Conservation (phyloP, 2,329 filamentous ascomycete species). For the Chaetothyriales sp. region DNA sequence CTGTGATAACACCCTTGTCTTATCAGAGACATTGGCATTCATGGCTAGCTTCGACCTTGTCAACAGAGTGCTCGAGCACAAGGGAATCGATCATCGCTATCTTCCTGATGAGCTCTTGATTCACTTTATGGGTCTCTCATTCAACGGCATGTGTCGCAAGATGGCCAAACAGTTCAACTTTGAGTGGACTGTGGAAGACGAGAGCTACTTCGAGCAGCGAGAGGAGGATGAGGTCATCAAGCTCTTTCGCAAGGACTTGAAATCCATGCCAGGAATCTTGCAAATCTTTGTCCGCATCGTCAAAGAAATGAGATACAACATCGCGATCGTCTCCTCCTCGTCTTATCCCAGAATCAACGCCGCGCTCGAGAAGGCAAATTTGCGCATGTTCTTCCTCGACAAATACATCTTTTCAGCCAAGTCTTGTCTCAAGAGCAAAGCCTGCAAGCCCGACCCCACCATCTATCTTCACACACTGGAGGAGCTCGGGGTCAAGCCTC, state of each 20-base stretch:
- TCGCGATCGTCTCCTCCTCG: constrained; percentile 71
- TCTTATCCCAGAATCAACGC: constrained; percentile 66
- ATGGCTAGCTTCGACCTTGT: constrained; percentile 80
- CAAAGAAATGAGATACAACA: constrained; percentile 49
- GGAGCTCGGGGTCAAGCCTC: constrained; percentile 55
- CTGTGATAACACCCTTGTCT: constrained; percentile 77
- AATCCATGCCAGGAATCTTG: constrained; percentile 56
- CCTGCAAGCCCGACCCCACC: constrained; percentile 79
- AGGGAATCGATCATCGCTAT: constrained; percentile 54
- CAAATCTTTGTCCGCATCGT: constrained; percentile 53
- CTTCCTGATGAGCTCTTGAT: constrained; percentile 64
- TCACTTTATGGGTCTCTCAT: constrained; percentile 89
- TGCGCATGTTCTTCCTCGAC: constrained; percentile 65
- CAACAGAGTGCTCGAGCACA: constrained; percentile 65
- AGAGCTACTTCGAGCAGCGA: constrained; percentile 58
- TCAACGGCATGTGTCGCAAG: constrained; percentile 47
- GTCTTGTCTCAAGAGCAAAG: constrained; percentile 62
- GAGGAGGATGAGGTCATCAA: constrained; percentile 76
- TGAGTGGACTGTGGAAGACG: constrained; percentile 51
- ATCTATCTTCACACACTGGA: constrained; percentile 71
- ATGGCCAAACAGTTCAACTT: constrained; percentile 65
- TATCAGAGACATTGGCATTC: constrained; percentile 82
- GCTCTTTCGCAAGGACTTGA: constrained; percentile 56
- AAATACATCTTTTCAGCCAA: constrained; percentile 71
- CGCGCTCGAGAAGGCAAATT: constrained; percentile 63